Conservation (phyloP, 345 rosid species). For the Eucalyptus dawsonii region DNA sequence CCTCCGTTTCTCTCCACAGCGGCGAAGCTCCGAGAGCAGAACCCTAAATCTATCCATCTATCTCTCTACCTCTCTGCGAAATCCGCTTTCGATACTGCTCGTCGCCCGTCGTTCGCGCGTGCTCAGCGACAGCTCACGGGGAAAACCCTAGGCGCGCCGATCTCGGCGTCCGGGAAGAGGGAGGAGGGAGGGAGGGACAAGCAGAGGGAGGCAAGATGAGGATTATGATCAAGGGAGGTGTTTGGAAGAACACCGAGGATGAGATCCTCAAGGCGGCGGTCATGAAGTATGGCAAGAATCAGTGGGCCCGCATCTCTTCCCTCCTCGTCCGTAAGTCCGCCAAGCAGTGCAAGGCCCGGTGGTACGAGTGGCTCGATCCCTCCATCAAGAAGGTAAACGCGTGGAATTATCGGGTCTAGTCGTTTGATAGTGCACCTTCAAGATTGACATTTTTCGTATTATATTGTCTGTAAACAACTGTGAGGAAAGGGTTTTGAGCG, state of each 20-base stretch:
- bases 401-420: not conserved
- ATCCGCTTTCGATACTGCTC: not conserved
- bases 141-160: not conserved
- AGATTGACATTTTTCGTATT: not conserved
- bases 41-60: not conserved
- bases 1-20: not conserved
- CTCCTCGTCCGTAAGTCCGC: constrained; percentile 98
- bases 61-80: not conserved
- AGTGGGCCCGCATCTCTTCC: constrained; percentile 97
- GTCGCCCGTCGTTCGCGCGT: not conserved
- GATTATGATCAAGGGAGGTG: constrained; percentile 99
- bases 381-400: constrained; percentile 77
- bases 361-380: constrained; percentile 99
- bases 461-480: not conserved
- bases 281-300: constrained; percentile 98
- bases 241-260: constrained; percentile 99
- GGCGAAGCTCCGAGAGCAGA: not conserved
- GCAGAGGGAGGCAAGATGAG: constrained; percentile 52
- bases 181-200: not conserved
- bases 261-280: constrained; percentile 98
- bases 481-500: not conserved
- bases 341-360: constrained; percentile 99
- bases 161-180: not conserved
- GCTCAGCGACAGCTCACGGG: not conserved
- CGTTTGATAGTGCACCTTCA: not conserved